phyloP scores from a whole-genome alignment of 148 eudicot species.

The Fagopyrum esculentum region DNA sequence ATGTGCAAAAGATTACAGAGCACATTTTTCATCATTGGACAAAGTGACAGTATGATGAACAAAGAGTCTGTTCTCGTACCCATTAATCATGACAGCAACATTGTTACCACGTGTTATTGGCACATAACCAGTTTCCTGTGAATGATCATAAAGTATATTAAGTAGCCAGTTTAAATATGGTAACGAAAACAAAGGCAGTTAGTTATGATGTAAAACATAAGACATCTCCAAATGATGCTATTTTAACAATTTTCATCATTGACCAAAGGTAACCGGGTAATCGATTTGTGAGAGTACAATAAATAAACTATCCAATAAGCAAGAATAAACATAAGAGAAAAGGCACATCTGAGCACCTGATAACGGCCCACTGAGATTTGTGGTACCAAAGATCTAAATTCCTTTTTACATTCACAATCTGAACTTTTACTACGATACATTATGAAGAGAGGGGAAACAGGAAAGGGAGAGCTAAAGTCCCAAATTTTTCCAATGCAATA shows the following conservation, averaged over 20 bases:
- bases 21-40: not conserved
- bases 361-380: not conserved
- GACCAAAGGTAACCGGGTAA: not conserved
- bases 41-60: not conserved
- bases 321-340: not conserved
- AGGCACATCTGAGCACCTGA: not conserved
- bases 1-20: not conserved
- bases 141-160: conserved; percentile 10
- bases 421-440: not conserved
- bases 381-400: not conserved
- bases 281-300: not conserved
- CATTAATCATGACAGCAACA: conserved; percentile 86
- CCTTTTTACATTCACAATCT: conserved; percentile 1
- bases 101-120: conserved; percentile 83
- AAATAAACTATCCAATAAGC: not conserved
- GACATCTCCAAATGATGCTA: not conserved
- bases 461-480: not conserved
- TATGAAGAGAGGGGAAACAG: not conserved
- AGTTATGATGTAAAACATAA: not conserved
- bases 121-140: conserved; percentile 80
- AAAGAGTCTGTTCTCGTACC: conserved; percentile 40
- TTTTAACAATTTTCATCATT: not conserved
- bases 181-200: not conserved
- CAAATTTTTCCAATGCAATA: not conserved
- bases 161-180: not conserved